Percentiles rank a stretch among this genome's conserved stretches.
phyloP scores from a whole-genome alignment of 83 land plant species.

The Picea engelmannii region DNA sequence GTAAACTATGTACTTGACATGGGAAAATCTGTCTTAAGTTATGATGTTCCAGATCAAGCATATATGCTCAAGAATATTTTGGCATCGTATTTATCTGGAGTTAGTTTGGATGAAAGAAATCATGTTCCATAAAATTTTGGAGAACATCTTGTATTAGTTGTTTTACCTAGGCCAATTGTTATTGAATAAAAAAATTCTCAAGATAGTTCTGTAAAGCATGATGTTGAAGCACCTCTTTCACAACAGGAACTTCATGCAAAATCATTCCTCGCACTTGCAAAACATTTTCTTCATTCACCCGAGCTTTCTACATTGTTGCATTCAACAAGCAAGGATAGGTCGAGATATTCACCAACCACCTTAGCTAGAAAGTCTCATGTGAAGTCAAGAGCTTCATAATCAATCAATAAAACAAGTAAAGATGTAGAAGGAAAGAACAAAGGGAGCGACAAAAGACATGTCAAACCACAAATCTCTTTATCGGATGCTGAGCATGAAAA shows the following conservation, averaged over 20 bases:
- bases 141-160: not conserved
- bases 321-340: constrained; percentile 16
- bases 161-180: not conserved
- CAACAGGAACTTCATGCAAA: not conserved
- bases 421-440: not conserved
- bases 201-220: not conserved
- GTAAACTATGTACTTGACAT: no score
- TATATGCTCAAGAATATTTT: constrained; percentile 59
- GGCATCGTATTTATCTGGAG: constrained; percentile 13
- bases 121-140: constrained; percentile 1
- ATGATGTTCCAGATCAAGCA: constrained; percentile 96
- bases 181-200: not conserved
- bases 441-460: not conserved
- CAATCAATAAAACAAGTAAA: not conserved
- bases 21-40: constrained; percentile 19
- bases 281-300: constrained; percentile 20
- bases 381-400: not conserved
- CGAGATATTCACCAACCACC: not conserved
- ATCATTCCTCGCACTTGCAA: constrained; percentile 22
- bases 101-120: constrained; percentile 18
- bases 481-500: constrained; percentile 19
- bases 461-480: constrained; percentile 17
- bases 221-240: not conserved
- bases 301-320: constrained; percentile 24
- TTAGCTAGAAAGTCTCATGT: not conserved